A percentile compares a stretch with the other conserved stretches of the same genome.
Conservation (phyloP, 768 basidiomycete genomes). For the Lactarius quietus region DNA sequence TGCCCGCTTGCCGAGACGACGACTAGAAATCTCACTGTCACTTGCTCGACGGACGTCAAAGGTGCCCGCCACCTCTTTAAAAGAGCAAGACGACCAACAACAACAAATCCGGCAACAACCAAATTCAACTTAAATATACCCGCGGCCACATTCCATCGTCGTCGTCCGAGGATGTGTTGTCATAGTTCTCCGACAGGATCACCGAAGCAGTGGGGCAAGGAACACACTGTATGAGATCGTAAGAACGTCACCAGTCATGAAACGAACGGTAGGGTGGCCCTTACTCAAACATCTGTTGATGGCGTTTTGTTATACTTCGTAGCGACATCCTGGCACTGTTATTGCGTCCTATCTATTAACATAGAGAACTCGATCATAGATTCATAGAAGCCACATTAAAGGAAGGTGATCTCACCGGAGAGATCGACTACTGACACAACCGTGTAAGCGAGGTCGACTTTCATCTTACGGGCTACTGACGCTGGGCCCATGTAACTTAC, state of each 20-base stretch:
- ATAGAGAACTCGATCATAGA: no score
- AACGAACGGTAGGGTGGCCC: no score
- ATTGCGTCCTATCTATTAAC: constrained; percentile 51
- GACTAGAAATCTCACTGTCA: neutral
- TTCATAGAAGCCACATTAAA: neutral
- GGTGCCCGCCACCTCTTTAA: neutral
- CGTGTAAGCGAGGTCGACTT: constrained; percentile 17
- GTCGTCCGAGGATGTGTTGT: no score
- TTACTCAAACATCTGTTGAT: no score
- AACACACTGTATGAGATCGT: no score
- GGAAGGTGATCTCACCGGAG: neutral
- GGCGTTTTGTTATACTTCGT: no score
- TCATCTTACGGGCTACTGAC: neutral
- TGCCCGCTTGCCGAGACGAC: neutral
- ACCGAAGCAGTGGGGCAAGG: no score
- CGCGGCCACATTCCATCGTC: no score
- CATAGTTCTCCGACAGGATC: no score
- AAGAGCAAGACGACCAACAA: neutral
- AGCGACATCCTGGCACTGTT: no score
- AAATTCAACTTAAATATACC: no score
- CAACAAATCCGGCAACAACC: neutral
- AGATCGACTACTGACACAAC: constrained; percentile 9
- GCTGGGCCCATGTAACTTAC: neutral
- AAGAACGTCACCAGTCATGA: no score
- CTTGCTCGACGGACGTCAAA: neutral